Conservation (phyloP, 140 eudicot genomes). For the Senecio squalidus region DNA sequence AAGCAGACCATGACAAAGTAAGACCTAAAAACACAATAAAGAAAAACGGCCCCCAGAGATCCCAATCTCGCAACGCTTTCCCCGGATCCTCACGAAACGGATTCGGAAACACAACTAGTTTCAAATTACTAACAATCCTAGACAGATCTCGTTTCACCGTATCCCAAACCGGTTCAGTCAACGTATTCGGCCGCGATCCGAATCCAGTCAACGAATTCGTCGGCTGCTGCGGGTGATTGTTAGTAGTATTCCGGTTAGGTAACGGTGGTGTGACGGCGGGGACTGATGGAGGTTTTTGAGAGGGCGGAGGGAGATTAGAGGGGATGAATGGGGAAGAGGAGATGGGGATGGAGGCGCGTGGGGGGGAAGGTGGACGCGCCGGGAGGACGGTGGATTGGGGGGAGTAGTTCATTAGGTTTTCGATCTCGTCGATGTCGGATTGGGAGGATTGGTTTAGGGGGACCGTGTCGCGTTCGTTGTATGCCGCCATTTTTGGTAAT, state of each 20-base stretch:
- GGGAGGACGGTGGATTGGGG: constrained; percentile 40
- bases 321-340: constrained; percentile 49
- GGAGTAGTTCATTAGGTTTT: constrained; percentile 48
- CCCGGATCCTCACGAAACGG: constrained; percentile 93
- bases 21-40: constrained; percentile 89
- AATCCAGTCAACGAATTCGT: constrained; percentile 56
- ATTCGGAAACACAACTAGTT: constrained; percentile 85
- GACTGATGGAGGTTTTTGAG: constrained; percentile 36
- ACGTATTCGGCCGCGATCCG: constrained; percentile 65
- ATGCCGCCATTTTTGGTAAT: constrained; percentile 40
- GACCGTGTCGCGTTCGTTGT: constrained; percentile 41
- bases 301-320: constrained; percentile 37
- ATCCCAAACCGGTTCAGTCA: constrained; percentile 95
- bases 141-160: constrained; percentile 81
- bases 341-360: constrained; percentile 45
- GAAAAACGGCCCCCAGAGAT: constrained; percentile 95
- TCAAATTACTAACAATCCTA: constrained; percentile 81
- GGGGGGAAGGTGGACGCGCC: constrained; percentile 41
- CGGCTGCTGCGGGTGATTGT: too few relatives aligned
- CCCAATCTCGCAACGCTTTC: constrained; percentile 92
- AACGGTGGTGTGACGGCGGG: too few relatives aligned
- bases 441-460: constrained; percentile 55
- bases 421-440: constrained; percentile 92
- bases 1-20: constrained; percentile 81
- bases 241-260: too few relatives aligned